Evolutionary conservation across 1,284 basidiomycete species (phyloP), one percentile per base, ranked within the genome.

Genomic region (Grifola frondosa): DNA sequence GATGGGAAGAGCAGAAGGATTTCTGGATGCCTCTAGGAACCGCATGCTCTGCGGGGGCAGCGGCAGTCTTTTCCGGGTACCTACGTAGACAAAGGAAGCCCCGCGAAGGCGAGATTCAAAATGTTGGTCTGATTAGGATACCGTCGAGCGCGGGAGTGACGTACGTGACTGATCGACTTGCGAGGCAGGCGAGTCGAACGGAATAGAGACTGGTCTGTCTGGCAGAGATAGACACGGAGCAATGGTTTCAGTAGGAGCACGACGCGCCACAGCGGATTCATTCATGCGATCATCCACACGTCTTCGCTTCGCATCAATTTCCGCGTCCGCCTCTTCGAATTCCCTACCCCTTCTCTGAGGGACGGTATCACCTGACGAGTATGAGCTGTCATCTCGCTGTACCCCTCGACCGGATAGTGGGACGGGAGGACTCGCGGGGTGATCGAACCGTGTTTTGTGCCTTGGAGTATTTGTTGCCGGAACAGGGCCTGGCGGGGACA

Each of bases 151-250:
- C 20, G 47, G 52, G 37, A 47, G 51, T 62, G 59, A 73, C 70
- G 64, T 68, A 75, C 72, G 70, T 58, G 49, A 44, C 22, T 39
- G 46, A 30, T 74, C 69, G 53, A 54, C 48, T 51, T 61, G 56
- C 41, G 56, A 43, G 25, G 56, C 16, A 13, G 53, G 45, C 20
- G 55, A 52, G 36, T 51, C 44, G 37, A 47, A 52, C 35, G 41
- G 43, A 30, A 42, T 24, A 28, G 48, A 26, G 1, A 38, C 24
- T 23, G 57, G 52, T 33, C 58, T 46, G 17, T 45, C 24, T 4
- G 58, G 59, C 28, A 59, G 49, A 20, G 48, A 49, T 12, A 44
- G 43, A 17, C 42, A 33, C n/a, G 49, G 32, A 12, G 44, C 43
- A 26, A 40, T 46, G 13, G 37, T 39, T 31, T 54, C 54, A 21